These are phyloP conservation scores for Raddia guianensis DNA, from an alignment of 176 grass and related monocot genomes.

Conservation along the genomic window DNA sequence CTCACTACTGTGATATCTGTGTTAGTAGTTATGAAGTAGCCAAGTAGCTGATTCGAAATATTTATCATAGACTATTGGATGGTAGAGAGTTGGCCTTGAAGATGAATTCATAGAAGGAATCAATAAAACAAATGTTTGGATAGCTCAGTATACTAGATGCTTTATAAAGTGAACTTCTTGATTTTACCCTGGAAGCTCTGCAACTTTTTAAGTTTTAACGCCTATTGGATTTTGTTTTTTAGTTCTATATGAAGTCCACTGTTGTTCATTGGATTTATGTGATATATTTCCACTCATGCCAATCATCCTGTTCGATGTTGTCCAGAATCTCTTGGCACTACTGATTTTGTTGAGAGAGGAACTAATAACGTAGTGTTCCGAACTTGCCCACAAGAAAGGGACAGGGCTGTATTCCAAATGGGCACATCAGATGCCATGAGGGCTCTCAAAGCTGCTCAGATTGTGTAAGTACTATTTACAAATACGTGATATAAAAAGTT, in stretches of 20 bases:
- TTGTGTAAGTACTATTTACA: constrained; percentile 68
- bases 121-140: not conserved
- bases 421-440: constrained; percentile 89
- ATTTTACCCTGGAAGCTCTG: constrained; percentile 1
- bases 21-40: not conserved
- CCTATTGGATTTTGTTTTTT: constrained; percentile 17
- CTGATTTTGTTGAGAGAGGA: constrained; percentile 92
- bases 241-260: not conserved
- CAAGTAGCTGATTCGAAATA: constrained; percentile 6
- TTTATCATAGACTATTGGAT: constrained; percentile 24
- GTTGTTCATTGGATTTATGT: constrained; percentile 4
- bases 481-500: not conserved
- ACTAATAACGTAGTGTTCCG: constrained; percentile 85
- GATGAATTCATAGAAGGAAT: not conserved
- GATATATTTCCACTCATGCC: constrained; percentile 30
- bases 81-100: not conserved
- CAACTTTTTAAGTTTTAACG: not conserved
- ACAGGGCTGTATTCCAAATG: constrained; percentile 91
- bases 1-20: not conserved
- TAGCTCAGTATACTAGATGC: constrained; percentile 16
- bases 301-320: constrained; percentile 33
- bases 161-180: constrained; percentile 19
- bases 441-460: constrained; percentile 86
- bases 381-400: constrained; percentile 79
- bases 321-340: constrained; percentile 79